Base-by-base conservation (phyloP, 768 basidiomycete species). In the Leccinum uliginosum region DNA sequence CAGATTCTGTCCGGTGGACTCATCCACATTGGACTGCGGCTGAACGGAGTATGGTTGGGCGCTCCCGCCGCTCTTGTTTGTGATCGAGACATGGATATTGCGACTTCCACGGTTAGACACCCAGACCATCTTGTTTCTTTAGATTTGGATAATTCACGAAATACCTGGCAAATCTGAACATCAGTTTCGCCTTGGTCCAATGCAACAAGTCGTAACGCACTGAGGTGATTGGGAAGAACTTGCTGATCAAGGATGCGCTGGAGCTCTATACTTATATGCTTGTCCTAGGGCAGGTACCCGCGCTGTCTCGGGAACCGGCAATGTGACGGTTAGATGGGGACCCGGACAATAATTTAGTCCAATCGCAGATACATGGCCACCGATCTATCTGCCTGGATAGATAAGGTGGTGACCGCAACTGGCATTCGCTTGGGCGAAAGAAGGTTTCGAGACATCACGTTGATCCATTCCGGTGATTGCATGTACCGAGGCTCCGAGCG, bases 81-180 rank as follows among this genome's bases (percentile, higher is more conserved):
- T 55, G 5, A 65, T 24, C 5, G 51, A 11, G 9, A 64, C 9
- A 12, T 47, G 1, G 19, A 62, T 47, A 12, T 19, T 7, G 14
- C 26, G 14, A 15, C 1, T 6, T 1, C 24, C n/a, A 17, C 54
- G 60, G 19, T 62, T 64, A 12, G 62, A 60, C 4, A 64, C 50
- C 62, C 62, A 64, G 30, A 63, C 59, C 62, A 61, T 46, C 3
- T 24, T 17, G 43, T 21, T 14, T 3, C 35, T 38, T 38, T 17
- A 35, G 15, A 17, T 15, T n/a, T 9, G 35, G 35, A 38, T 38
- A 15, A 38, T 38, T 9, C 7, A 9, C 7, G 35, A 38, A 3
- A 38, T n/a, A n/a, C 17, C 35, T 38, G 17, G n/a, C 35, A n/a
- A 38, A 17, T 17, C 9, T n/a, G 35, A 38, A 38, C 8, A 38